Percentiles rank a stretch among this genome's conserved stretches.
phyloP scores from a whole-genome alignment of 2,329 filamentous ascomycete genomes.

The Claviceps sorghi region DNA sequence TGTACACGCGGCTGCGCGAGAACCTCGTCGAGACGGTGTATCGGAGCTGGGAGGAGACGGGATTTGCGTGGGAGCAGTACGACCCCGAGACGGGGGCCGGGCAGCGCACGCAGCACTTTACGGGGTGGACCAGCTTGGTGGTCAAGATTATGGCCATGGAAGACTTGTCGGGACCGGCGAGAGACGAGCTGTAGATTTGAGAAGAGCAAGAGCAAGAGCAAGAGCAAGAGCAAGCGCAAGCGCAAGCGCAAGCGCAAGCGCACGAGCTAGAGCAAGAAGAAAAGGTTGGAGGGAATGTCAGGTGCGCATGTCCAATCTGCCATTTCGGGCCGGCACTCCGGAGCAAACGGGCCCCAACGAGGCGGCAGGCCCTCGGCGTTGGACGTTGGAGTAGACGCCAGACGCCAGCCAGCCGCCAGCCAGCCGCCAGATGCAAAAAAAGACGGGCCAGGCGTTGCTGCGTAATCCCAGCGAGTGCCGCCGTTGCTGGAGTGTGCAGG shows the following conservation, averaged over 20 bases:
- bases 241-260: too few species aligned
- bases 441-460: too few species aligned
- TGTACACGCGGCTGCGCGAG: slow-evolving; percentile 63
- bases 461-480: too few species aligned
- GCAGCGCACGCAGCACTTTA: slow-evolving; percentile 96
- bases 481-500: too few species aligned
- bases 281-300: neutral
- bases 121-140: slow-evolving; percentile 95
- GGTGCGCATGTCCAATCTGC: too few species aligned
- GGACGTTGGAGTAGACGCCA: too few species aligned
- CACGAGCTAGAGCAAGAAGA: too few species aligned
- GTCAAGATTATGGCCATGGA: slow-evolving; percentile 97
- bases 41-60: slow-evolving; percentile 74
- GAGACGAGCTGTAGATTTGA: slow-evolving; percentile 35
- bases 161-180: slow-evolving; percentile 32
- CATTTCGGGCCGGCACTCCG: neutral
- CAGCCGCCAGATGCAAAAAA: too few species aligned
- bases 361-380: too few species aligned
- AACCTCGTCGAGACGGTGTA: slow-evolving; percentile 86
- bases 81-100: slow-evolving; percentile 82
- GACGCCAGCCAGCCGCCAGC: too few species aligned
- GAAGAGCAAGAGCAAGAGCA: too few species aligned
- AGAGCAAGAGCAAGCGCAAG: too few species aligned
- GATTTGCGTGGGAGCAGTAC: slow-evolving; percentile 98
- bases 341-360: neutral